Conservation (phyloP, 2,329 filamentous ascomycete genomes). For the Talaromyces marneffei region DNA sequence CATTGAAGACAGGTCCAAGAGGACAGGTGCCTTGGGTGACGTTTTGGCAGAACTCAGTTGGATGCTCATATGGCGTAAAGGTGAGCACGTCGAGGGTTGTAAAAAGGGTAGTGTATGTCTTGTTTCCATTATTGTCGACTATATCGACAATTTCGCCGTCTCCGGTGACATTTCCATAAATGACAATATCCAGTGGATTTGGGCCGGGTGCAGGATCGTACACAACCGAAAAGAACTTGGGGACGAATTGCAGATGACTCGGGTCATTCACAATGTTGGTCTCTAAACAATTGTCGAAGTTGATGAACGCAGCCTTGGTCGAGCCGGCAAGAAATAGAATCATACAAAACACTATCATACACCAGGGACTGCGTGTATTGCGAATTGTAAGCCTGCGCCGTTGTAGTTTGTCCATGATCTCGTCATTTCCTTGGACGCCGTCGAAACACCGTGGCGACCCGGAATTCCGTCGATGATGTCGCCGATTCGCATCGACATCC, state of each 20-base stretch:
- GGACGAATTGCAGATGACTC: conserved; percentile 71
- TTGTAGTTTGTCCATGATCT: conserved; percentile 3
- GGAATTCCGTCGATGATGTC: conserved; percentile 7
- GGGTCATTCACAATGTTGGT: conserved; percentile 52
- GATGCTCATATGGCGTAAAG: conserved; percentile 61
- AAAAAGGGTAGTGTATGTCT: conserved; percentile 62
- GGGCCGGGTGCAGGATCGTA: conserved; percentile 59
- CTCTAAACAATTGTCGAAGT: conserved; percentile 77
- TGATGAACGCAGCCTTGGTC: conserved; percentile 59
- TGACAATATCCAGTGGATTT: conserved; percentile 66
- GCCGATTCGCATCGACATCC: conserved; percentile 24
- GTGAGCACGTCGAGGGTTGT: conserved; percentile 67
- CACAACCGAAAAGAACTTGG: conserved; percentile 64
- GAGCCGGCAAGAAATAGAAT: conserved; percentile 25
- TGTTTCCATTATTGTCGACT: conserved; percentile 51
- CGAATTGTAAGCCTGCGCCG: background rate
- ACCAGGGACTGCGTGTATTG: background rate
- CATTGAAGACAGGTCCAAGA: conserved; percentile 64
- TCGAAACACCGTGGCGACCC: conserved; percentile 9
- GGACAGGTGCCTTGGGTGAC: conserved; percentile 63
- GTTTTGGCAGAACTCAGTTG: conserved; percentile 61
- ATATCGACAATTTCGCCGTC: conserved; percentile 72
- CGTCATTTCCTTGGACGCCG: background rate
- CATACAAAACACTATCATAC: background rate
- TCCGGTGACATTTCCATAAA: conserved; percentile 90